Conservation (phyloP, 352 stramenopile species). For the Pythium periplocum region DNA sequence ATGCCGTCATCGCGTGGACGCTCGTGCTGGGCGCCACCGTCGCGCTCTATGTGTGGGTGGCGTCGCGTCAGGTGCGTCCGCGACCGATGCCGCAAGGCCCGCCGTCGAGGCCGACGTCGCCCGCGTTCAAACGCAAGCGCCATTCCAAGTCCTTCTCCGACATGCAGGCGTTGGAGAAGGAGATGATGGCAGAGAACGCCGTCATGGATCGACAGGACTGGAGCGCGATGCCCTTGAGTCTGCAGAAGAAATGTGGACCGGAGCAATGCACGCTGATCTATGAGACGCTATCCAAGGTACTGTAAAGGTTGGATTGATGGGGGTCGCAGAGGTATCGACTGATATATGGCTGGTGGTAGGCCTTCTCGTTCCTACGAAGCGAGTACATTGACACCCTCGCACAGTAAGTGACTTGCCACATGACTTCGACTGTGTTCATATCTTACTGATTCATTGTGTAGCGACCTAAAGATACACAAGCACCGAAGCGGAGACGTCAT, state of each 20-base stretch:
- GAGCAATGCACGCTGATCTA: constrained; percentile 81
- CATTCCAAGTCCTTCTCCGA: constrained; percentile 74
- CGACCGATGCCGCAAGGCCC: constrained; percentile 30
- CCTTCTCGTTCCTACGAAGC: constrained; percentile 69
- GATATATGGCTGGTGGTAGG: constrained; percentile 7
- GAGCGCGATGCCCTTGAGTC: constrained; percentile 47
- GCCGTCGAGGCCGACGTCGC: constrained; percentile 44
- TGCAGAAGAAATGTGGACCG: constrained; percentile 52
- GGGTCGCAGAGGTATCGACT: background rate
- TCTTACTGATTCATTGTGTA: constrained; percentile 10
- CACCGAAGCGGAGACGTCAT: constrained; percentile 48
- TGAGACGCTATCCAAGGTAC: constrained; percentile 64
- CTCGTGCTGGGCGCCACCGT: constrained; percentile 36
- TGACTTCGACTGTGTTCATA: constrained; percentile 2
- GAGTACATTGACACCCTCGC: constrained; percentile 62
- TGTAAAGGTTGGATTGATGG: background rate
- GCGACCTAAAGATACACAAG: constrained; percentile 51
- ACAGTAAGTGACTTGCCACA: constrained; percentile 17
- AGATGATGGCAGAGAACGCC: constrained; percentile 57
- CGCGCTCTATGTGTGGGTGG: constrained; percentile 76
- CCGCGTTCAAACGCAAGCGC: constrained; percentile 69
- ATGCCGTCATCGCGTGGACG: constrained; percentile 35
- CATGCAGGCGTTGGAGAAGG: constrained; percentile 50
- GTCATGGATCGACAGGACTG: constrained; percentile 61
- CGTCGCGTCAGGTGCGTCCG: constrained; percentile 70